Percentiles rank a stretch among this genome's conserved stretches.
These are phyloP conservation scores for Lenzites betulinus DNA, from an alignment of 768 basidiomycete species.

Conservation along the genomic window DNA sequence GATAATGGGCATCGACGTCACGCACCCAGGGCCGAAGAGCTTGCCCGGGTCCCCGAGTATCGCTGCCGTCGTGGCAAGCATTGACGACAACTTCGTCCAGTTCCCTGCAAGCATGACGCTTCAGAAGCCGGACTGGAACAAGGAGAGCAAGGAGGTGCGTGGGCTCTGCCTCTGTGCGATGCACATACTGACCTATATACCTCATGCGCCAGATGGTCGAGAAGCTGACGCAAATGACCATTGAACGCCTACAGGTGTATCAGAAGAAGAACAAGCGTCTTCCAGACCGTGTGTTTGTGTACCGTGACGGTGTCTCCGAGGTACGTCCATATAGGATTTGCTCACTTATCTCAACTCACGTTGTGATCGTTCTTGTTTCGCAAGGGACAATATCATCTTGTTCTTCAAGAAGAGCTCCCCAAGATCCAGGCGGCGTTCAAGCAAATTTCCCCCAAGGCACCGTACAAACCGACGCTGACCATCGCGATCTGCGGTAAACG, in stretches of 20 bases:
- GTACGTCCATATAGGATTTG: constrained; percentile 39
- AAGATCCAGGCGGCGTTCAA: constrained; percentile 63
- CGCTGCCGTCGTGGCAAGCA: constrained; percentile 79
- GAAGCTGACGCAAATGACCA: constrained; percentile 64
- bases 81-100: constrained; percentile 69
- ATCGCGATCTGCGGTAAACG: constrained; percentile 82
- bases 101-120: constrained; percentile 75
- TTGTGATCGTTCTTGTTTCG: not conserved
- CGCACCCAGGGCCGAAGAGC: constrained; percentile 73
- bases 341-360: not conserved
- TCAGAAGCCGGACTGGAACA: constrained; percentile 52
- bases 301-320: constrained; percentile 83
- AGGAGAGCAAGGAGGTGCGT: constrained; percentile 40
- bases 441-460: constrained; percentile 43
- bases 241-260: constrained; percentile 65
- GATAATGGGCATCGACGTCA: constrained; percentile 86
- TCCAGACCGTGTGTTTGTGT: constrained; percentile 71
- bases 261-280: constrained; percentile 53
- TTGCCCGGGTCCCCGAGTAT: constrained; percentile 76
- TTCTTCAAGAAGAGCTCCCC: constrained; percentile 61
- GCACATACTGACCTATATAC: not conserved
- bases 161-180: not conserved
- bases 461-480: constrained; percentile 64
- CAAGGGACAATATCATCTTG: constrained; percentile 73
- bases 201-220: constrained; percentile 64